A percentile compares a stretch with the other conserved stretches of the same genome.
phyloP scores from a whole-genome alignment of 148 eudicot species.

The Vaccinium darrowii region DNA sequence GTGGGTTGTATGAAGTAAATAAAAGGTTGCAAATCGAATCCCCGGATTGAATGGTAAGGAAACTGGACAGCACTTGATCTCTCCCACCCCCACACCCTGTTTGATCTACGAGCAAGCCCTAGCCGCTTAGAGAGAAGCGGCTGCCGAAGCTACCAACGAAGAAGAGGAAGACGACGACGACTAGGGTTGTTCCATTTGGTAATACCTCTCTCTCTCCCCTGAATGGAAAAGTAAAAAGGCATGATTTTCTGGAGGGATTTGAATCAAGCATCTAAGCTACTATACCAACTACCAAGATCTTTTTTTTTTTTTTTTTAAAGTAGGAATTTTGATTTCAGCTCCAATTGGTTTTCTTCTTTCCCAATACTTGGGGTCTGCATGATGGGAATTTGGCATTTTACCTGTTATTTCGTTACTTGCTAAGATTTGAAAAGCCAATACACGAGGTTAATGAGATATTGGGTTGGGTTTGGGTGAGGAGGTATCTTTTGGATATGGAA shows the following conservation, averaged over 20 bases:
- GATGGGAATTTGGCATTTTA: neutral
- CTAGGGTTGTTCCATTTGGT: no score
- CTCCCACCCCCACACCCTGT: no score
- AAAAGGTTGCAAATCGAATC: no score
- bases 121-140: no score
- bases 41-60: no score
- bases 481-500: neutral
- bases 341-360: neutral
- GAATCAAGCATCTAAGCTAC: neutral
- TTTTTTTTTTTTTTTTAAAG: neutral
- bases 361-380: neutral
- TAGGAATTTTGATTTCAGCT: neutral
- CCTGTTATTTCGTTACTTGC: neutral
- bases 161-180: no score
- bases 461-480: neutral
- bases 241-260: no score
- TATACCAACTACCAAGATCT: neutral
- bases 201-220: neutral
- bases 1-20: no score
- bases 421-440: neutral
- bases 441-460: neutral
- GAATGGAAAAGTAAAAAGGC: no score
- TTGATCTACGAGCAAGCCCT: no score
- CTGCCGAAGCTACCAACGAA: no score
- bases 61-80: no score